Conservation (phyloP, 192 early-diverging fungal genomes). For the Mortierella alpina region DNA sequence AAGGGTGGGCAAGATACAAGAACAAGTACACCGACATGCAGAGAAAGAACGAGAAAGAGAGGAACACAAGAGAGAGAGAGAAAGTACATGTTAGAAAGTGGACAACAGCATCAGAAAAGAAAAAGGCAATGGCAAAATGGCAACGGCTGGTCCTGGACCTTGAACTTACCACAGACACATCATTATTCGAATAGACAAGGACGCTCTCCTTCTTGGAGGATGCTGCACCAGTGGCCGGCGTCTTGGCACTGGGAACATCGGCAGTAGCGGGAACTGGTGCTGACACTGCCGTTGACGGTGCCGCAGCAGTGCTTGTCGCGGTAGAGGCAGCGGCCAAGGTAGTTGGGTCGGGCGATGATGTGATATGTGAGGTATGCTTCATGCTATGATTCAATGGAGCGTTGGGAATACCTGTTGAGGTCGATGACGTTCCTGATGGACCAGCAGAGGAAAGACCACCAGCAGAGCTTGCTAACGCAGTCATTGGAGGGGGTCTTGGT, state of each 20-base stretch:
- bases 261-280: background rate
- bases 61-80: background rate
- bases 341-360: slow-evolving; percentile 38
- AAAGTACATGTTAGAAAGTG: background rate
- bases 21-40: background rate
- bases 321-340: slow-evolving; percentile 20
- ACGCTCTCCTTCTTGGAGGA: slow-evolving; percentile 50
- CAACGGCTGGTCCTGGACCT: slow-evolving; percentile 1
- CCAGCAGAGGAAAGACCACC: slow-evolving; percentile 6
- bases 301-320: slow-evolving; percentile 5
- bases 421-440: slow-evolving; percentile 1
- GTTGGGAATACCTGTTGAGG: slow-evolving; percentile 47
- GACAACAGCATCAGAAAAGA: background rate
- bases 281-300: slow-evolving; percentile 21
- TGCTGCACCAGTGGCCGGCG: slow-evolving; percentile 1
- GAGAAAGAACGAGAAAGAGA: background rate
- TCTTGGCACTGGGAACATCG: background rate
- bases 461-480: background rate
- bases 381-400: slow-evolving; percentile 45
- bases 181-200: slow-evolving; percentile 60
- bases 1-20: background rate
- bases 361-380: slow-evolving; percentile 53
- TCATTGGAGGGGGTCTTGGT: background rate
- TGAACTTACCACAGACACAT: slow-evolving; percentile 65
- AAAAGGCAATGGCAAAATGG: no score